Evolutionary conservation across 2,329 filamentous ascomycete genomes (phyloP), one percentile per base, ranked within the genome.

Genomic region (Boeremia lycopersici): DNA sequence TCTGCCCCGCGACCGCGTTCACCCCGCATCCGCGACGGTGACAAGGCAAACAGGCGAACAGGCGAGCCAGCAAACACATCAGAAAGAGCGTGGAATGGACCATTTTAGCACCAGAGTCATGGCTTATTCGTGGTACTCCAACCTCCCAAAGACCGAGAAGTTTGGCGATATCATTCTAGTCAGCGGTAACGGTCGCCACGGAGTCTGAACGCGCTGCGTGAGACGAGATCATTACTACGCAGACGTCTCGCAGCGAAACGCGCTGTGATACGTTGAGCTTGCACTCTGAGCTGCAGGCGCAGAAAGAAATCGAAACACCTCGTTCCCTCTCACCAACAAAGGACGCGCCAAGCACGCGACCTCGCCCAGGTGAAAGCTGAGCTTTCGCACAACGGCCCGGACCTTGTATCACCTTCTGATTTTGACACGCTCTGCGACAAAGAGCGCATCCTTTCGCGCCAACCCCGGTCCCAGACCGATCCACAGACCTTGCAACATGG

Each of bases 121-220:
- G 65, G 65, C 64, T 45, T 63, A 54, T 64, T 61, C 46, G 54
- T 58, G 65, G 64, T 60, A 57, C 56, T 62, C 53, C 45, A 62
- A 59, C 49, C 59, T 63, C 51, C 62, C 62, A 40, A 57, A 61
- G 57, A 61, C 60, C 51, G 61, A 62, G 54, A 65, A 65, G 58
- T 56, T 61, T 59, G 62, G 58, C 56, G 39, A 62, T 40, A 59
- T 60, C 48, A 38, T 55, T 55, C 52, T 55, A 50, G 58, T 63
- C 56, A 55, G 61, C 64, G 59, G 56, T 44, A 55, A 60, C 64
- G 59, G 57, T 42, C 50, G 56, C 48, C 58, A 64, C 62, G 59
- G 57, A 53, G 52, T 66, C 45, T 68, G 62, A 68, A 47, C 58
- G 57, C 52, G 44, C 53, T n/a, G 36, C 26, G 35, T 40, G 26